Evolutionary conservation across 2,329 filamentous ascomycete species (phyloP), one percentile per base, ranked within the genome.

Genomic region (Rutstroemia sp.): DNA sequence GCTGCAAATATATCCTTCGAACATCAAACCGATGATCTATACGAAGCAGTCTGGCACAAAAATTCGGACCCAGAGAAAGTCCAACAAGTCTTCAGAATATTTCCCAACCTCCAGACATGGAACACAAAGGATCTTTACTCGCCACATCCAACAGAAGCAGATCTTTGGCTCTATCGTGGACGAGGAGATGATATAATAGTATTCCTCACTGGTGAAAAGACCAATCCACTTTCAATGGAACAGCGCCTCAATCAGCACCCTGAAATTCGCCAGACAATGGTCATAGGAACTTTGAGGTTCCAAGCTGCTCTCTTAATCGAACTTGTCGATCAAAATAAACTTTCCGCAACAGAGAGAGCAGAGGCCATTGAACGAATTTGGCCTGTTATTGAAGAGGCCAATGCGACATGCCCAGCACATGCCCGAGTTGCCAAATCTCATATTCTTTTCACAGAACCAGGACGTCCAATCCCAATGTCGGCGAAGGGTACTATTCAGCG

Each of bases 151-250:
- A 65, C 60, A 3, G 67, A 70, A 6, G 58, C 64, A 0, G 58
- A 61, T 45, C 61, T 70, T 1, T 75, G 71, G 70, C 65, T 63
- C 3, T 73, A 67, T 51, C 44, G 65, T n/a, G 72, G 71, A 6
- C 65, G 73, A 7, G 57, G 60, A 12, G 73, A 76, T 51, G 73
- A 76, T 60, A 67, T 74, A 12, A 71, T 76, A 27, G 72, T 75
- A 0, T 64, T 75, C 19, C 69, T 67, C 30, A 75, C 71, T 39
- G 74, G 74, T 2, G 73, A 75, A 54, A 76, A 76, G 58, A 68
- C 73, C 40, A 74, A 75, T 38, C 73, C 75, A 0, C 60, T 71
- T 8, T 61, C 63, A 0, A 69, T 73, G 65, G 73, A 75, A 57
- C 61, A 60, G 36, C 63, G 67, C 5, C 67, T 75, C 16, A 64